Conservation (phyloP, 2,329 filamentous ascomycete genomes). For the Cordyceps cicadae region DNA sequence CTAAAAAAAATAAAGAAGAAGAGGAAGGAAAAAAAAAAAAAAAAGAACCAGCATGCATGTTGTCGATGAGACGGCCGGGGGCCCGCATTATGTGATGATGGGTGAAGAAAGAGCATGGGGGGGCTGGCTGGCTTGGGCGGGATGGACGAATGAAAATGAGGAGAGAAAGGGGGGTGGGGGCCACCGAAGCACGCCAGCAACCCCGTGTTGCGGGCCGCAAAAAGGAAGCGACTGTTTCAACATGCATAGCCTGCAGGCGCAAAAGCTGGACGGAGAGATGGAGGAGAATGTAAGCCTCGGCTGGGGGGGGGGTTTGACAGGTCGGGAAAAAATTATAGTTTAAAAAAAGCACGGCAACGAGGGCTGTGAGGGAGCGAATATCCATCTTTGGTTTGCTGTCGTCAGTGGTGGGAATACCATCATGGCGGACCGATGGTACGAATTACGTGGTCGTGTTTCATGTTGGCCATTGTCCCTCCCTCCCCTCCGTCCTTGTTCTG, state of each 20-base stretch:
- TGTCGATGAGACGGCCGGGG: no score
- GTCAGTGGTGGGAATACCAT: neutral
- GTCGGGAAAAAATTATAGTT: neutral
- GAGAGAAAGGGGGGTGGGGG: neutral
- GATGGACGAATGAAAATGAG: neutral
- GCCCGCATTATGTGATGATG: neutral
- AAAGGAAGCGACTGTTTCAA: constrained; percentile 4
- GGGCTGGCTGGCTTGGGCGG: neutral
- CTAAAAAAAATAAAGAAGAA: no score
- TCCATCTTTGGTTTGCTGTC: neutral
- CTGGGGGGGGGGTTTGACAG: neutral
- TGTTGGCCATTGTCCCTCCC: neutral
- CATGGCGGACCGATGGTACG: neutral
- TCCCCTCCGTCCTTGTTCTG: no score
- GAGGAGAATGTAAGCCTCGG: neutral
- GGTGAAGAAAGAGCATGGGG: neutral
- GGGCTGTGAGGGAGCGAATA: neutral
- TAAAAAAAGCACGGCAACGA: neutral
- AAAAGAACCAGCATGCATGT: no score
- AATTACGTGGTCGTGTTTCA: neutral
- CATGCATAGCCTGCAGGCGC: constrained; percentile 2
- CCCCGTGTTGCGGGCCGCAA: neutral
- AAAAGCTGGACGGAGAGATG: neutral
- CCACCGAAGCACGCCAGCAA: neutral
- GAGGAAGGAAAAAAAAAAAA: no score